Conservation (phyloP, 495 filamentous ascomycete species). For the Penicillium pulvis region DNA sequence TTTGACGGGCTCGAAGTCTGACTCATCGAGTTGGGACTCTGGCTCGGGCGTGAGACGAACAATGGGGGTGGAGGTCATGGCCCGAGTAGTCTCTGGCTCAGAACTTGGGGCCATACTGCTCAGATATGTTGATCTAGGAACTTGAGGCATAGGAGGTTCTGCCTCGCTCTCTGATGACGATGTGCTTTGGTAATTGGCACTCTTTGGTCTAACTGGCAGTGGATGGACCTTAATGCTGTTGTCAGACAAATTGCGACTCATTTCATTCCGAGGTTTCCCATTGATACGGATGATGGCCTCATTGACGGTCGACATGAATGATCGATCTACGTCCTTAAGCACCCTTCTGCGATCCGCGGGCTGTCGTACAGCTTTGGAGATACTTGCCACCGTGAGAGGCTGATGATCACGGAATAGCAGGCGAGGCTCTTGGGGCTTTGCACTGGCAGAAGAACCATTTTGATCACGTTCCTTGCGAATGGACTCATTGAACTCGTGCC, state of each 20-base stretch:
- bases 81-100: conserved; percentile 6
- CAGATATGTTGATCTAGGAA: background rate
- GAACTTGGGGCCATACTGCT: background rate
- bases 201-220: background rate
- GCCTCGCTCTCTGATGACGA: background rate
- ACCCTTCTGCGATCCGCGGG: conserved; percentile 35
- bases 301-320: conserved; percentile 57
- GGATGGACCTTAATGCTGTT: background rate
- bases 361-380: conserved; percentile 42
- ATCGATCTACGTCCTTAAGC: conserved; percentile 49
- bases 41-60: conserved; percentile 23
- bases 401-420: conserved; percentile 42
- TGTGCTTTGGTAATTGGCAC: background rate
- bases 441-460: conserved; percentile 4
- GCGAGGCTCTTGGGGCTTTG: conserved; percentile 20
- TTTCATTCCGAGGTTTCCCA: conserved; percentile 43
- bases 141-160: background rate
- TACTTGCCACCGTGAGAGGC: conserved; percentile 43
- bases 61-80: conserved; percentile 16
- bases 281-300: conserved; percentile 57
- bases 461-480: conserved; percentile 27
- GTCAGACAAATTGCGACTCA: background rate
- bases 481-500: conserved; percentile 66
- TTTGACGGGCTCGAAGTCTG: conserved; percentile 29
- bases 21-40: conserved; percentile 10